These are phyloP conservation scores for Kuraishia cidri DNA, from an alignment of 805 yeast genomes.

Conservation along the genomic window DNA sequence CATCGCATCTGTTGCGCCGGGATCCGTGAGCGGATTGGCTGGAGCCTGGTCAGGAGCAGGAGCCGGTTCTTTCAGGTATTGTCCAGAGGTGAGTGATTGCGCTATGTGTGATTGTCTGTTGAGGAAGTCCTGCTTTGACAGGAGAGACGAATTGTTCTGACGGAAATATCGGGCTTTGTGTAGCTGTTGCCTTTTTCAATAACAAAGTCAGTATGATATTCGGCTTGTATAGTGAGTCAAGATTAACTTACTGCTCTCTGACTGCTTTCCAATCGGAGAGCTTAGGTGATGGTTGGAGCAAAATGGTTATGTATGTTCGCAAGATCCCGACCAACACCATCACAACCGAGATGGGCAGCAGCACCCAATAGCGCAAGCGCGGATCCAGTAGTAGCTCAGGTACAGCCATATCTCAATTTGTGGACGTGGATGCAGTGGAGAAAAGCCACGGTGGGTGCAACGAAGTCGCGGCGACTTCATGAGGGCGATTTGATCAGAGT, in stretches of 20 bases:
- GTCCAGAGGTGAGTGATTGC: slow-evolving; percentile 39
- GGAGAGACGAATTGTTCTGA: slow-evolving; percentile 37
- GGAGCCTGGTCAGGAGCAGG: slow-evolving; percentile 22
- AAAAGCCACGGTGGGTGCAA: too few species aligned
- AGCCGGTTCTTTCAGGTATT: slow-evolving; percentile 43
- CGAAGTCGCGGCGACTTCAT: too few species aligned
- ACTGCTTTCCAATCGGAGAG: slow-evolving; percentile 39
- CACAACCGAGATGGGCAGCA: slow-evolving; percentile 80
- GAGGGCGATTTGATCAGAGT: too few species aligned
- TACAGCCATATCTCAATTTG: slow-evolving; percentile 9
- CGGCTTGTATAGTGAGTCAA: too few species aligned
- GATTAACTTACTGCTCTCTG: slow-evolving; percentile 35
- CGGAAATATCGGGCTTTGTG: slow-evolving; percentile 50
- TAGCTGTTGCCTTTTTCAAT: slow-evolving; percentile 40
- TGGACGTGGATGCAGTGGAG: too few species aligned
- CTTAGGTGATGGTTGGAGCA: slow-evolving; percentile 53
- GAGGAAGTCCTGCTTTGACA: slow-evolving; percentile 37
- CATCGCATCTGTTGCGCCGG: slow-evolving; percentile 63
- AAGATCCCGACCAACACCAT: slow-evolving; percentile 84
- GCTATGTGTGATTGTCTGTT: slow-evolving; percentile 40
- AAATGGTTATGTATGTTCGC: slow-evolving; percentile 55
- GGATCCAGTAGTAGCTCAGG: slow-evolving; percentile 71
- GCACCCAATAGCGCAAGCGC: slow-evolving; percentile 78
- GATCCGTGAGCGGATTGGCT: slow-evolving; percentile 63
- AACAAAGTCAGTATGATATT: not conserved